Conservation (phyloP, 2,329 filamentous ascomycete genomes). For the Alternaria sp. region DNA sequence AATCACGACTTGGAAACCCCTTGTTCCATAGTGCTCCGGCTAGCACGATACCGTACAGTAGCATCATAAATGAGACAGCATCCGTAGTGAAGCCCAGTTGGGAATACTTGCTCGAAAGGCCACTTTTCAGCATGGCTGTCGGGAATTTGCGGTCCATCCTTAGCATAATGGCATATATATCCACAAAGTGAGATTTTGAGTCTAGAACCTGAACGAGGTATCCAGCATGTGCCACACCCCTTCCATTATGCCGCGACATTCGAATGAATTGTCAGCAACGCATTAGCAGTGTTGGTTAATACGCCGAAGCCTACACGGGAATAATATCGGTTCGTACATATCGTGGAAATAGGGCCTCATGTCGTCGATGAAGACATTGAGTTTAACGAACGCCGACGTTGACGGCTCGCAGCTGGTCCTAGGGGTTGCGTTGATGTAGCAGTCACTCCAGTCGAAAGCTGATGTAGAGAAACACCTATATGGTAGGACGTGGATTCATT, state of each 20-base stretch:
- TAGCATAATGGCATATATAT: neutral
- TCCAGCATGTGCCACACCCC: neutral
- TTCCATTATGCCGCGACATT: neutral
- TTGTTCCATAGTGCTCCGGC: neutral
- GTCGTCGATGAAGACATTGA: neutral
- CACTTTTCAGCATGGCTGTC: neutral
- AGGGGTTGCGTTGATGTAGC: neutral
- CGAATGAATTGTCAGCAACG: neutral
- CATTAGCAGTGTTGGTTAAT: neutral
- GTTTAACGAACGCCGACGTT: neutral
- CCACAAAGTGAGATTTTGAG: neutral
- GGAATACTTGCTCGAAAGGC: neutral
- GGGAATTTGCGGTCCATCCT: neutral
- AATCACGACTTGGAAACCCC: neutral
- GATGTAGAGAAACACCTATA: neutral
- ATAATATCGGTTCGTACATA: neutral
- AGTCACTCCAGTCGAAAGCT: neutral
- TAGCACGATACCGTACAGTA: neutral
- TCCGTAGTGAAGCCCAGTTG: neutral
- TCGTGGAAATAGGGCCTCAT: neutral
- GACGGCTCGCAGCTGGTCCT: neutral
- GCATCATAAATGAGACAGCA: neutral
- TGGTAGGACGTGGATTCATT: conserved; percentile 25
- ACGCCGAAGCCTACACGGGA: neutral
- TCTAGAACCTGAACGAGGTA: neutral